Percentiles rank a stretch among this genome's conserved stretches.
These are phyloP conservation scores for Dryadomyces quercivorus DNA, from an alignment of 2,329 filamentous ascomycete species.

Conservation along the genomic window DNA sequence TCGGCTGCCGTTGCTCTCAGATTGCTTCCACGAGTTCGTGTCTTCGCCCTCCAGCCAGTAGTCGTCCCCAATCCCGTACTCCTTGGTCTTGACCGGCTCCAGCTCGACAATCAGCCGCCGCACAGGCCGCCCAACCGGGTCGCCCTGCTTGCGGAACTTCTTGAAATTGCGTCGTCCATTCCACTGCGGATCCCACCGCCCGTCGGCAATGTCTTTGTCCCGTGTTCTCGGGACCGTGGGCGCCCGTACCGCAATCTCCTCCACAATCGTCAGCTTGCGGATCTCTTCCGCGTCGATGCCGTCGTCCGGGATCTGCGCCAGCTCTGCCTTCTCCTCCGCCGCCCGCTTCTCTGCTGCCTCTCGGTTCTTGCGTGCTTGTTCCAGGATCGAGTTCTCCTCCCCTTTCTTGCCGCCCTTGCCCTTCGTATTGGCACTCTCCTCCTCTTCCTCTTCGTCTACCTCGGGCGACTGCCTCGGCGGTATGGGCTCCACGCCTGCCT, in stretches of 20 bases:
- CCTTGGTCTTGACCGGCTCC: constrained; percentile 58
- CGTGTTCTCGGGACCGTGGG: constrained; percentile 21
- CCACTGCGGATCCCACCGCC: constrained; percentile 78
- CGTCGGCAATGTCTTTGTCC: constrained; percentile 39
- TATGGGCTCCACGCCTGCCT: constrained; percentile 37
- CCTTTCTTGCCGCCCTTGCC: constrained; percentile 15
- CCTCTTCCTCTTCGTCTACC: constrained; percentile 1
- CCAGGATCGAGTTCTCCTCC: constrained; percentile 50
- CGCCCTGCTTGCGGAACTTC: constrained; percentile 57
- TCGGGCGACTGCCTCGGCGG: constrained; percentile 18
- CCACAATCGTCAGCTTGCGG: constrained; percentile 61
- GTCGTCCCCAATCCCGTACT: constrained; percentile 61
- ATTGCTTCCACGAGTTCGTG: not conserved
- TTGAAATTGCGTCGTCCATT: constrained; percentile 97
- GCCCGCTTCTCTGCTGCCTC: constrained; percentile 56
- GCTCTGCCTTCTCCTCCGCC: constrained; percentile 39
- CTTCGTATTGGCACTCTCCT: constrained; percentile 6
- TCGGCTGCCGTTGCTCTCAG: not conserved
- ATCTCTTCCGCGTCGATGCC: constrained; percentile 61
- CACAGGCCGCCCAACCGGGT: constrained; percentile 26
- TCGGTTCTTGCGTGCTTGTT: constrained; percentile 47
- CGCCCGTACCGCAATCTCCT: constrained; percentile 56
- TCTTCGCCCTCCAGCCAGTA: constrained; percentile 57
- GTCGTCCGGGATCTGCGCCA: constrained; percentile 41
- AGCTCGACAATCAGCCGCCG: constrained; percentile 53